Percentiles rank a stretch among this genome's conserved stretches.
Conservation (phyloP, 2,329 filamentous ascomycete species). For the Cercospora sp. region DNA sequence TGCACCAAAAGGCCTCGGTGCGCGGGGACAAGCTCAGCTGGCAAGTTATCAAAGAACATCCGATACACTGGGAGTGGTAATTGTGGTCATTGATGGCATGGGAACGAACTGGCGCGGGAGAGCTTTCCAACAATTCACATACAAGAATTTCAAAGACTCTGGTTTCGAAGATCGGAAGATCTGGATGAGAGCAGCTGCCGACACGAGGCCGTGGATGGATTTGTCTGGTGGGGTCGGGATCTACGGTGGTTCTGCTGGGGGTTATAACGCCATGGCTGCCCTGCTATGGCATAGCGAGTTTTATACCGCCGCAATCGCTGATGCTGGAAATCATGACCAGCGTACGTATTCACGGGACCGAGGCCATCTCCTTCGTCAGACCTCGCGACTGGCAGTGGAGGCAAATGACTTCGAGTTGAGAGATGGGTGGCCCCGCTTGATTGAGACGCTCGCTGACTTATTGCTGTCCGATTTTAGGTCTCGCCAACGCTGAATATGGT, state of each 20-base stretch:
- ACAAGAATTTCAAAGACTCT: constrained; percentile 14
- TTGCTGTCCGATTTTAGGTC: not conserved
- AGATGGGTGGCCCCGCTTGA: not conserved
- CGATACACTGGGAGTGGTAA: constrained; percentile 9
- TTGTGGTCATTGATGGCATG: constrained; percentile 16
- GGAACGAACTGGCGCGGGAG: constrained; percentile 16
- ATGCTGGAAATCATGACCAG: constrained; percentile 12
- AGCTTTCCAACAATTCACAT: constrained; percentile 7
- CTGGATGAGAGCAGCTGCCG: constrained; percentile 17
- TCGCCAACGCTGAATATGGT: not conserved
- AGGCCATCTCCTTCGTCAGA: not conserved
- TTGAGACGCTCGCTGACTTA: not conserved
- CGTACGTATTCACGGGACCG: constrained; percentile 2
- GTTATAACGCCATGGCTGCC: constrained; percentile 9
- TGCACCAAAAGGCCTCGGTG: not conserved
- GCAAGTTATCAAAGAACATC: not conserved
- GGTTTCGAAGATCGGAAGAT: constrained; percentile 13
- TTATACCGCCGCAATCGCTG: constrained; percentile 12
- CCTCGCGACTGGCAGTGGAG: not conserved
- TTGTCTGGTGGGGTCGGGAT: constrained; percentile 9
- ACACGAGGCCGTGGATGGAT: constrained; percentile 11
- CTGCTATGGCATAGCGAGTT: constrained; percentile 17
- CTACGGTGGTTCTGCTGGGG: constrained; percentile 10
- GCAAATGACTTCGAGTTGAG: not conserved
- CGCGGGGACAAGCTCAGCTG: too few relatives aligned